Evolutionary conservation across 73 alveolate species (phyloP).

Genomic region (Blepharisma stoltei): DNA sequence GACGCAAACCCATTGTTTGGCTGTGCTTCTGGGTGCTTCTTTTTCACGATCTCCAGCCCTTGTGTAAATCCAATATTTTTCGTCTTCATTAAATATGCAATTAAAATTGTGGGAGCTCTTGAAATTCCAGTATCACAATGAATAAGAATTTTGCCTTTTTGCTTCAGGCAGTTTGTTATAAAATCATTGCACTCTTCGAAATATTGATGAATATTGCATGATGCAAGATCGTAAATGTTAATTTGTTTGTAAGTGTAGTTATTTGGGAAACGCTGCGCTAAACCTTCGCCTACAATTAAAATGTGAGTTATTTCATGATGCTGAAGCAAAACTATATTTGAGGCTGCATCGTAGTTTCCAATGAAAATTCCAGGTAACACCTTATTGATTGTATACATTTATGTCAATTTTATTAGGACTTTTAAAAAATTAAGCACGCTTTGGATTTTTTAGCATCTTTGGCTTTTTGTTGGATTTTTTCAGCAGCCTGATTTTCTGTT

Average conservation of each 20-base stretch:
- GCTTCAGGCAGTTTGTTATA: background rate
- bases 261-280: background rate
- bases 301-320: slow-evolving; percentile 20
- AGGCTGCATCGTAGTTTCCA: slow-evolving; percentile 16
- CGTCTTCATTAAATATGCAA: background rate
- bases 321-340: background rate
- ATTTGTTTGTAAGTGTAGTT: background rate
- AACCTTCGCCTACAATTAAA: background rate
- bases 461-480: slow-evolving; percentile 3
- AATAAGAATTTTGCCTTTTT: background rate
- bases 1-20: slow-evolving; percentile 20
- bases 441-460: slow-evolving; percentile 15
- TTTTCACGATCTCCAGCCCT: background rate
- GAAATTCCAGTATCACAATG: background rate
- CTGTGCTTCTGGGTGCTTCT: background rate
- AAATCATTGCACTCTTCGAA: background rate
- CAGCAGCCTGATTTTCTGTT: background rate
- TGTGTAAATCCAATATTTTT: background rate
- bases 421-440: slow-evolving; percentile 12
- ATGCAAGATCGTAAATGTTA: background rate
- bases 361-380: slow-evolving; percentile 2
- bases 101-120: background rate
- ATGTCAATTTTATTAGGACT: background rate
- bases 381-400: background rate
- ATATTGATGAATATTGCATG: background rate